Evolutionary conservation across 2,329 filamentous ascomycete genomes (phyloP), one percentile per base, ranked within the genome.

Genomic region (Leptographium galeiforme): DNA sequence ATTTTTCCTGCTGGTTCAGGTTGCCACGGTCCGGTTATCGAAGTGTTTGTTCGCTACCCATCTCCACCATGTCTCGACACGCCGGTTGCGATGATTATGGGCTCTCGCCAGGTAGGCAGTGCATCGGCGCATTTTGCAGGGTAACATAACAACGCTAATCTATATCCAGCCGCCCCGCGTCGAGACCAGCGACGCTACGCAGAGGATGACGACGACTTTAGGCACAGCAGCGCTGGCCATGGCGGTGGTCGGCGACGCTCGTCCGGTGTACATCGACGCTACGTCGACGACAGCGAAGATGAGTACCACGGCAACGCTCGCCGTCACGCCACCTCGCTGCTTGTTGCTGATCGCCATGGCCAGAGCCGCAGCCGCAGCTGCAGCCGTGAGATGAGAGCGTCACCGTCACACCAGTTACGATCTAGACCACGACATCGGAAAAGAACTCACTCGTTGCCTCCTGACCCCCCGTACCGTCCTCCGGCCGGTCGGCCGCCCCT

Each of bases 401-500:
- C 18, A 10, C 13, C 43, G 3, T 18, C 8, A 13, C 43, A 6
- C 11, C 19, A 4, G 4, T 13, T 3, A 10, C 25, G 43, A 30
- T 30, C 19, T 10, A 25, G 25, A 45, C 33, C 46, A 36, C 33
- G 46, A 19, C 19, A 16, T 19, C 33, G 16, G 4, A 7, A 13
- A 19, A 11, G 7, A 6, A 11, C 33, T 45, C 32, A 5, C 11
- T n/a, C 48, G 2, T 2, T 36, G 6, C 7, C 50, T 2, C 6
- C 53, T 38, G 2, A 46, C 33, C 50, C 50, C 11, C 1, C 19
- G 14, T 61, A 62, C 60, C 51, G 52, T 12, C 58, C 61, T 8
- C 63, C 62, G 3, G 25, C 64, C 1, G 64, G 65, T 52, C 68
- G 66, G 61, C 70, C 77, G 45, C 66, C 72, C 38, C 66, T 79